These are phyloP conservation scores for Lentinula lateritia DNA, from an alignment of 768 basidiomycete species.

Conservation along the genomic window DNA sequence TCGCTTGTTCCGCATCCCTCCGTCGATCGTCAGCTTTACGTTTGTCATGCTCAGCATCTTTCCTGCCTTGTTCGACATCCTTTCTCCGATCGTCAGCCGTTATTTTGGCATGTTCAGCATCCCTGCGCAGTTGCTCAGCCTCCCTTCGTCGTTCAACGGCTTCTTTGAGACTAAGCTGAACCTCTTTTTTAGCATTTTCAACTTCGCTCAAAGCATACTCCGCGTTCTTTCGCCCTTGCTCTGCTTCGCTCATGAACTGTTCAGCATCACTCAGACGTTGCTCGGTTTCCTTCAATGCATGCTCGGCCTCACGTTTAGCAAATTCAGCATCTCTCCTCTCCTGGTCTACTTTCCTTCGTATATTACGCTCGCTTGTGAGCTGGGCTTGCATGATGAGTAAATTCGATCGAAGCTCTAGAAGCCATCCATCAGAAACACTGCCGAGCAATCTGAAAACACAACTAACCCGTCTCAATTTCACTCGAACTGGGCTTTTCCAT, in stretches of 20 bases:
- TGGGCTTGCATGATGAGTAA: slow-evolving; percentile 1
- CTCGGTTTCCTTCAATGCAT: background rate
- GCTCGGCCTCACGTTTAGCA: background rate
- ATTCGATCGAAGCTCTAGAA: background rate
- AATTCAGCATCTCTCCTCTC: background rate
- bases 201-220: background rate
- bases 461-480: background rate
- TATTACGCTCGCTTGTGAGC: background rate
- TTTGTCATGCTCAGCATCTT: background rate
- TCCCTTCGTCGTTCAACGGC: background rate
- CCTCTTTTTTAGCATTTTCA: background rate
- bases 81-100: background rate
- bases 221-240: background rate
- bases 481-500: background rate
- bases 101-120: background rate
- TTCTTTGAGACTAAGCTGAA: background rate
- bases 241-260: background rate
- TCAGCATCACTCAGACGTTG: background rate
- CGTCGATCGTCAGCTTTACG: background rate
- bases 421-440: background rate
- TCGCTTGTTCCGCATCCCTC: background rate
- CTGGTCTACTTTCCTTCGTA: background rate
- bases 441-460: background rate
- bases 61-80: background rate
- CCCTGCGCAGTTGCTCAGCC: background rate